Evolutionary conservation across 139 green algal genomes (phyloP).

Genomic region (Tetraselmis chui): DNA sequence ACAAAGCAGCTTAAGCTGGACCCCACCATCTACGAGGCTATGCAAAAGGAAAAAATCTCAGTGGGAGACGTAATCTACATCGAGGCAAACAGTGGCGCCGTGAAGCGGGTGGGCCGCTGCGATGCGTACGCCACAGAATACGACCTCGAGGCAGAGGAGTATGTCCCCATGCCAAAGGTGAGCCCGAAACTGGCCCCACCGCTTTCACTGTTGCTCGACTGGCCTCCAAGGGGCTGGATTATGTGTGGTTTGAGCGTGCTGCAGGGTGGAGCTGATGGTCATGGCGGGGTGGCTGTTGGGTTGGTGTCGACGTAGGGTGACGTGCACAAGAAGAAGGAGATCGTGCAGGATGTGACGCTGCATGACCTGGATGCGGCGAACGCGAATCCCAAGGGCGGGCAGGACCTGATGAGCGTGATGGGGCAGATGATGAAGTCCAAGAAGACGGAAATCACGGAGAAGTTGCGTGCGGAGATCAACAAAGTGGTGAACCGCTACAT

Average conservation of each 20-base stretch:
- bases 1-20: slow-evolving; percentile 97
- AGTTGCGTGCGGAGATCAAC: slow-evolving; percentile 98
- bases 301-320: slow-evolving; percentile 61
- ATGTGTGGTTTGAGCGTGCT: too few relatives aligned
- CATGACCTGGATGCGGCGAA: slow-evolving; percentile 97
- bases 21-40: slow-evolving; percentile 91
- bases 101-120: slow-evolving; percentile 93
- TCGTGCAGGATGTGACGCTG: slow-evolving; percentile 95
- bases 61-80: slow-evolving; percentile 99
- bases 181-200: too few relatives aligned
- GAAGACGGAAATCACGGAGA: slow-evolving; percentile 99
- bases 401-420: slow-evolving; percentile 94
- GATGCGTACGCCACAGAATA: slow-evolving; percentile 95
- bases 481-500: slow-evolving; percentile 76
- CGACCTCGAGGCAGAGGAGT: slow-evolving; percentile 98
- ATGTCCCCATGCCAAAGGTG: slow-evolving; percentile 97
- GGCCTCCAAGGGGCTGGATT: not conserved
- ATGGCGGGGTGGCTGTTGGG: not conserved
- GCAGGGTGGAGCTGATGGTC: not conserved
- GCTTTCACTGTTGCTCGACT: too few relatives aligned
- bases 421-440: slow-evolving; percentile 93
- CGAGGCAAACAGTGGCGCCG: slow-evolving; percentile 88
- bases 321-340: slow-evolving; percentile 98
- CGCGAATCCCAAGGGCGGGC: slow-evolving; percentile 79
- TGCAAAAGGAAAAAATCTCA: slow-evolving; percentile 86